Conservation (phyloP, 495 filamentous ascomycete species). For the Chaetomium cochliodes region DNA sequence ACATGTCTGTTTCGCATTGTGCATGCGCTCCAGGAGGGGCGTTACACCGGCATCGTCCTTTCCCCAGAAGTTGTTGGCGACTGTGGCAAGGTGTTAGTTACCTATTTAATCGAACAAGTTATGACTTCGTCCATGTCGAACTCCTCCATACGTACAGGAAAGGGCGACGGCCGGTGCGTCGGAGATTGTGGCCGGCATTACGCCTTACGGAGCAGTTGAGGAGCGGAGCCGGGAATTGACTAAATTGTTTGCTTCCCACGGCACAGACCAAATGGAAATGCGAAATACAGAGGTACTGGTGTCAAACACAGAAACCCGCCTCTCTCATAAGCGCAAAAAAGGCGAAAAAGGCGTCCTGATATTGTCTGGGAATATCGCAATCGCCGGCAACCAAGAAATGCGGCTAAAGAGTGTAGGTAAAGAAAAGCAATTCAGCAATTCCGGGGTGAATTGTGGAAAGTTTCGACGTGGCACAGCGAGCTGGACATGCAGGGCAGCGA, state of each 20-base stretch:
- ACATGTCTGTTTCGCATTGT: slow-evolving; percentile 89
- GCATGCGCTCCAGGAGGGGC: slow-evolving; percentile 94
- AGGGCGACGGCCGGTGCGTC: slow-evolving; percentile 49
- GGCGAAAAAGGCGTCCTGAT: not conserved
- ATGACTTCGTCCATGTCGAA: not conserved
- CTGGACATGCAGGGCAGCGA: not conserved
- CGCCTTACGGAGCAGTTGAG: slow-evolving; percentile 21
- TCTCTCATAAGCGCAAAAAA: not conserved
- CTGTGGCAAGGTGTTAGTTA: slow-evolving; percentile 41
- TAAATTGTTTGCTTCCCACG: slow-evolving; percentile 8
- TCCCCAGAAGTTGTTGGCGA: slow-evolving; percentile 99
- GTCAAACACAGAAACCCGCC: not conserved
- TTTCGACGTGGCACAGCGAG: slow-evolving; percentile 10
- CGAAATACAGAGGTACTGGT: not conserved
- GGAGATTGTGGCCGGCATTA: slow-evolving; percentile 35
- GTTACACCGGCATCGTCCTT: slow-evolving; percentile 95
- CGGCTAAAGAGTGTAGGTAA: slow-evolving; percentile 4
- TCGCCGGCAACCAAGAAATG: slow-evolving; percentile 18
- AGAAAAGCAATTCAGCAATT: no score
- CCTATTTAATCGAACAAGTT: not conserved
- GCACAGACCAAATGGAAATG: not conserved
- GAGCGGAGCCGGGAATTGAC: slow-evolving; percentile 16
- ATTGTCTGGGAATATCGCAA: slow-evolving; percentile 10
- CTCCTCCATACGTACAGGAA: slow-evolving; percentile 39
- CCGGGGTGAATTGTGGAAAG: not conserved